Percentiles rank a stretch among this genome's conserved stretches.
phyloP scores from a whole-genome alignment of 129 eudicot genomes.

The Solidago caesia region DNA sequence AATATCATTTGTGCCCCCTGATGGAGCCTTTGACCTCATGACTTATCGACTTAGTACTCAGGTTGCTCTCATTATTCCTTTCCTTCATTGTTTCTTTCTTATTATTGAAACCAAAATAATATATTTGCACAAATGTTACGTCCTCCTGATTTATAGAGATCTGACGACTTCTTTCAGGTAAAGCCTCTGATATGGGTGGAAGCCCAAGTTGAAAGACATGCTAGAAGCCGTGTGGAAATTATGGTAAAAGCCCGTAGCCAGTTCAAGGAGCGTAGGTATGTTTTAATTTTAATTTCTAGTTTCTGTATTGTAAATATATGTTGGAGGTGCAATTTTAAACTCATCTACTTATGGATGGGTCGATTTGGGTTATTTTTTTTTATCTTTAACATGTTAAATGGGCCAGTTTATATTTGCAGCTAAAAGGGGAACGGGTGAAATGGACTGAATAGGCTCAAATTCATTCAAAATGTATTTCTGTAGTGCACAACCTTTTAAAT shows the following conservation, averaged over 20 bases:
- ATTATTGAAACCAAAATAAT: not conserved
- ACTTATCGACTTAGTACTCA: slow-evolving; percentile 88
- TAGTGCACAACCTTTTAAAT: not conserved
- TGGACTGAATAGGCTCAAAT: not conserved
- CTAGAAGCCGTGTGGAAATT: slow-evolving; percentile 36
- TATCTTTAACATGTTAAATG: not conserved
- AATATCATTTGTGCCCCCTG: slow-evolving; percentile 91
- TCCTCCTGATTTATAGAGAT: not conserved
- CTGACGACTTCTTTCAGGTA: slow-evolving; percentile 46
- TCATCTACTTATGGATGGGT: not conserved
- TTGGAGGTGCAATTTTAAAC: not conserved
- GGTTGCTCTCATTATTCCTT: slow-evolving; percentile 36
- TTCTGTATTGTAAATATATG: not conserved
- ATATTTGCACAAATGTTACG: not conserved
- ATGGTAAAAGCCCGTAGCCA: slow-evolving; percentile 32
- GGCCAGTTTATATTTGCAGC: not conserved
- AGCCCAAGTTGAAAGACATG: slow-evolving; percentile 35
- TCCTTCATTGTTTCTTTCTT: not conserved
- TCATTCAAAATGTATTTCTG: not conserved
- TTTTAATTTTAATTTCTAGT: not conserved
- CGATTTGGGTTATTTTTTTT: not conserved
- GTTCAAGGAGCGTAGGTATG: slow-evolving; percentile 36
- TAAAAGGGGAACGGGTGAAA: not conserved
- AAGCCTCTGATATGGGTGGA: slow-evolving; percentile 56
- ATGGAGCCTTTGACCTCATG: slow-evolving; percentile 97